These are phyloP conservation scores for Antrodiella citrinella DNA, from an alignment of 768 basidiomycete genomes.

Conservation along the genomic window DNA sequence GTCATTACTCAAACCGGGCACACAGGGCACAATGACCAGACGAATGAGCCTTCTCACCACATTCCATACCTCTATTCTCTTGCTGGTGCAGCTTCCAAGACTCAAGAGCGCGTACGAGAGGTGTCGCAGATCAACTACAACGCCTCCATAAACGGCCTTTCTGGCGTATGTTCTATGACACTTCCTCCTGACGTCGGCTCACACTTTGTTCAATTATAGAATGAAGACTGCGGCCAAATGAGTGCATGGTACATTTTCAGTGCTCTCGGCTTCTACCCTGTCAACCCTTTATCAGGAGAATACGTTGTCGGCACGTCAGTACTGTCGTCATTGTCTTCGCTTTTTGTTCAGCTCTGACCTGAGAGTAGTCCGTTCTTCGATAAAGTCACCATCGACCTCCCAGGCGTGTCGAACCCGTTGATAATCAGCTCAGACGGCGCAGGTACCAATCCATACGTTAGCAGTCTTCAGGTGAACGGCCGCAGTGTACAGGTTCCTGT, in stretches of 20 bases:
- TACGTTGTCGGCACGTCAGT: constrained; percentile 71
- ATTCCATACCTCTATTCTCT: constrained; percentile 78
- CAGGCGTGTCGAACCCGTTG: constrained; percentile 31
- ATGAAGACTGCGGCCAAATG: constrained; percentile 90
- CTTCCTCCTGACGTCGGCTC: not conserved
- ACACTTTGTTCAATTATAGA: constrained; percentile 31
- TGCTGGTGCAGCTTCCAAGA: constrained; percentile 61
- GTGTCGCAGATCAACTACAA: constrained; percentile 62
- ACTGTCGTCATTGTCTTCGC: not conserved
- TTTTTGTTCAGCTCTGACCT: not conserved
- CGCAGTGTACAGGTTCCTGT: constrained; percentile 33
- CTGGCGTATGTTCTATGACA: constrained; percentile 44
- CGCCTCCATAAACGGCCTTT: constrained; percentile 57
- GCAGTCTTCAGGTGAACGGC: constrained; percentile 51
- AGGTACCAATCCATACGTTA: constrained; percentile 50
- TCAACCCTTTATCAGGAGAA: constrained; percentile 69
- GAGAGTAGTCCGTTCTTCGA: constrained; percentile 45
- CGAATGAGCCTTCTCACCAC: constrained; percentile 85
- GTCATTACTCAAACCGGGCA: constrained; percentile 27
- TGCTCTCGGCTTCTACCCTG: constrained; percentile 78
- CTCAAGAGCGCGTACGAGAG: constrained; percentile 62
- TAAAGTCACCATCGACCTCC: constrained; percentile 46
- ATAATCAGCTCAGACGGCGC: constrained; percentile 52
- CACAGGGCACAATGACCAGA: constrained; percentile 72
- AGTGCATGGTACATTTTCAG: constrained; percentile 84